Evolutionary conservation across 257 asterid genomes (phyloP).

Genomic region (Solanum neorickii): DNA sequence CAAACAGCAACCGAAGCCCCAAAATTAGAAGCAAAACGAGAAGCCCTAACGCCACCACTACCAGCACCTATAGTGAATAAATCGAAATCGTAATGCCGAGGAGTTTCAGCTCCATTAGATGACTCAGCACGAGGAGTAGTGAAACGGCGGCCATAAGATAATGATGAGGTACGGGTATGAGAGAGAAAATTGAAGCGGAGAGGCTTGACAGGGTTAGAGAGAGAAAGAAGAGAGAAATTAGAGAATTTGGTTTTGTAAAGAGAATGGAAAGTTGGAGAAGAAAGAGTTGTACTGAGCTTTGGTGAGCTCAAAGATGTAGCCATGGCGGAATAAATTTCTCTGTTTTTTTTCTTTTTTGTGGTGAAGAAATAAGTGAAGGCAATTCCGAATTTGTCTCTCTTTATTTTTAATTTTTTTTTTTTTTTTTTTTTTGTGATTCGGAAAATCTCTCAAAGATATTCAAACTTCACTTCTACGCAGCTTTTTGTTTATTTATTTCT

Average conservation of each 20-base stretch:
- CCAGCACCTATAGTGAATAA: constrained; percentile 95
- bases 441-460: background rate
- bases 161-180: background rate
- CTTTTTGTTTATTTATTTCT: background rate
- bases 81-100: constrained; percentile 62
- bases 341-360: background rate
- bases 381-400: background rate
- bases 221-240: constrained; percentile 14
- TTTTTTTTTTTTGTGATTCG: background rate
- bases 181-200: constrained; percentile 1
- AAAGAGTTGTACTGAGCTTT: background rate
- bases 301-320: background rate
- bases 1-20: constrained; percentile 93
- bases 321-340: background rate
- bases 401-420: background rate
- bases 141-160: constrained; percentile 16
- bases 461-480: background rate
- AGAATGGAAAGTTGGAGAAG: constrained; percentile 14
- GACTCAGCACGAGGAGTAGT: constrained; percentile 44
- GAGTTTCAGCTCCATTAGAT: constrained; percentile 25
- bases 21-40: constrained; percentile 81
- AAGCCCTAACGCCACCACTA: constrained; percentile 96
- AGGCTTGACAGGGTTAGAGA: background rate
- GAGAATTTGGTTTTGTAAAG: constrained; percentile 23
- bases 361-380: background rate